Evolutionary conservation across 2,329 filamentous ascomycete species (phyloP).

Genomic region (Emmonsiellopsis sp.): DNA sequence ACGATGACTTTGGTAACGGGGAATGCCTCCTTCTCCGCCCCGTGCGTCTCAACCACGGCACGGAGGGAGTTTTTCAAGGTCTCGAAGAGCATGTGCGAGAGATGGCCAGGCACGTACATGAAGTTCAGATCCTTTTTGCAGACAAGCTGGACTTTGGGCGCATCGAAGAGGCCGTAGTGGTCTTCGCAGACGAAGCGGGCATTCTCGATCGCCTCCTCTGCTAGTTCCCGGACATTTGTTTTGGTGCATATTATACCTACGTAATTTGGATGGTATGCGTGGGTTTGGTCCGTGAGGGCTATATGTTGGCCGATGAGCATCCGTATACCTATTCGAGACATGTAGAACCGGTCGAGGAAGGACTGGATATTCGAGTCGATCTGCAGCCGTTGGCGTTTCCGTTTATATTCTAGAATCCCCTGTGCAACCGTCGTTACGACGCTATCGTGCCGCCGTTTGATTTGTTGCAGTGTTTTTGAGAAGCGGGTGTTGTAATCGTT

Average conservation of each 20-base stretch:
- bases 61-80: constrained; percentile 97
- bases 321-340: constrained; percentile 97
- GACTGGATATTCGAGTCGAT: constrained; percentile 96
- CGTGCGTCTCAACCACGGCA: constrained; percentile 91
- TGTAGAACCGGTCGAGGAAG: constrained; percentile 98
- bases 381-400: constrained; percentile 90
- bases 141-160: constrained; percentile 91
- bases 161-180: constrained; percentile 94
- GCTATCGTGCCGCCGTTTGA: constrained; percentile 92
- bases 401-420: constrained; percentile 96
- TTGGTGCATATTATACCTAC: constrained; percentile 99
- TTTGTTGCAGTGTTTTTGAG: constrained; percentile 77
- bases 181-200: constrained; percentile 98
- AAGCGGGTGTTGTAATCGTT: constrained; percentile 91
- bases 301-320: constrained; percentile 99
- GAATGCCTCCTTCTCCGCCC: constrained; percentile 90
- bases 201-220: constrained; percentile 95
- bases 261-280: constrained; percentile 82
- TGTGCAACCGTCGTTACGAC: constrained; percentile 98
- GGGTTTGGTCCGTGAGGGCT: constrained; percentile 85
- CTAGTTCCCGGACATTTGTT: constrained; percentile 90
- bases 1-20: constrained; percentile 96
- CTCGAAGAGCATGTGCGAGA: constrained; percentile 99
- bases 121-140: constrained; percentile 92
- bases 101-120: constrained; percentile 98